Base-by-base conservation (phyloP, 306 rosid genomes). In the Ceratonia siliqua region DNA sequence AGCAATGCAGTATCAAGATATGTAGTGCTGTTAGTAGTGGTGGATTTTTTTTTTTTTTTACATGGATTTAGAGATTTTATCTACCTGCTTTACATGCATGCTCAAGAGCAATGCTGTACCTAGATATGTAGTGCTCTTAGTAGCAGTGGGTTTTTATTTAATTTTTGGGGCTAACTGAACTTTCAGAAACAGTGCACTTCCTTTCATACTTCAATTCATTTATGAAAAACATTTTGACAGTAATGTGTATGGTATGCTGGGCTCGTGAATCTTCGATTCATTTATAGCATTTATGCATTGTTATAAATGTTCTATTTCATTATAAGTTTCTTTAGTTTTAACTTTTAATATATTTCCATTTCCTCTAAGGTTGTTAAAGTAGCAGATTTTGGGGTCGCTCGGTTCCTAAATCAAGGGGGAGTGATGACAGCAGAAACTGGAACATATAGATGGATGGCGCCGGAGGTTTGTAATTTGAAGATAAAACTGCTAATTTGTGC, bases 401-500 rank as follows among this genome's bases (percentile, higher is more conserved):
- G 98, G 68, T 90, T 87, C 82, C 96, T 89, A 62, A 90, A 79
- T 62, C 88, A 85, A 81, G 98, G 85, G 76, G 99, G 99, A 85
- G 97, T 90, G 52, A 95, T 95, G 99, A 95, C 99, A 49, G 99
- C 99, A 17, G 99, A 95, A 77, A 95, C 99, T 32, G 99, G 99
- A 83, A 95, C 99, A 7, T 95, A 95, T 77, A 86, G 99, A 89
- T 95, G 99, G 99, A 95, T 95, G 99, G 99, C 99, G 7, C 99
- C 99, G 9, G 99, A 95, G 99, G 99, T 95, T 73, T 43, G 87
- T 46, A 25, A 75, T 58, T 57, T 36, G 65, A 75, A 72, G 39
- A 71, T 62, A 24, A 15, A 74, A 62, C 10, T 57, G 64, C 28
- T 38, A 18, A 59, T 14, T 20, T 10, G 64, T 33, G 64, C 24